phyloP scores from a whole-genome alignment of 73 alveolate genomes.

The Blepharisma japonicum region DNA sequence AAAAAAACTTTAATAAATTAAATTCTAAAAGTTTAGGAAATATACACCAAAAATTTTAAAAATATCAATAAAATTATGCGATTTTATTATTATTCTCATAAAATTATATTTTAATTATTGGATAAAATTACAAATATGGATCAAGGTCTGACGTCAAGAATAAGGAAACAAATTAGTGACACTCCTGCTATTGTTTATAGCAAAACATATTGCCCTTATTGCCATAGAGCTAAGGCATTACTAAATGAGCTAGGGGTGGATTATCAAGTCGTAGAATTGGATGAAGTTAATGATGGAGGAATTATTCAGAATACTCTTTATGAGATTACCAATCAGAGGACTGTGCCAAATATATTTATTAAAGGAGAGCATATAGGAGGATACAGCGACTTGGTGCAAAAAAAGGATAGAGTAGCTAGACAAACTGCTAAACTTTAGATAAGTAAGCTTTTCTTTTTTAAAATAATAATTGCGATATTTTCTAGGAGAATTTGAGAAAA shows the following conservation, averaged over 20 bases:
- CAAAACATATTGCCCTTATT: slow-evolving; percentile 50
- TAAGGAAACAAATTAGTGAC: slow-evolving; percentile 20
- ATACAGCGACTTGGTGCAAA: slow-evolving; percentile 27
- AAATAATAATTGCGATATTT: too few relatives aligned
- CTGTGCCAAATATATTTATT: slow-evolving; percentile 60
- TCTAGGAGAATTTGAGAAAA: too few relatives aligned
- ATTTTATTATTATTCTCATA: too few relatives aligned
- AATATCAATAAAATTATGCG: too few relatives aligned
- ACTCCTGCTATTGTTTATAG: slow-evolving; percentile 46
- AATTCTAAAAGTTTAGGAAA: too few relatives aligned
- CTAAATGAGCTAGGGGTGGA: slow-evolving; percentile 29
- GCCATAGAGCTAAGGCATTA: slow-evolving; percentile 36
- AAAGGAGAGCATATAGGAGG: slow-evolving; percentile 60
- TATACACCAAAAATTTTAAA: too few relatives aligned
- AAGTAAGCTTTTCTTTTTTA: too few relatives aligned
- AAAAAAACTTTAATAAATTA: too few relatives aligned
- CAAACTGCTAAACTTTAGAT: too few relatives aligned
- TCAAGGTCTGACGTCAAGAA: not conserved
- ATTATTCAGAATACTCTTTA: slow-evolving; percentile 30
- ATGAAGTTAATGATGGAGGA: slow-evolving; percentile 37
- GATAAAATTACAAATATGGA: too few relatives aligned
- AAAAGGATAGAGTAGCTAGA: too few relatives aligned
- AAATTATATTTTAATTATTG: too few relatives aligned
- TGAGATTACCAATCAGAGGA: slow-evolving; percentile 42
- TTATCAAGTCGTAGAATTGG: slow-evolving; percentile 33